A percentile compares a stretch with the other conserved stretches of the same genome.
Conservation (phyloP, 306 rosid genomes). For the Dalbergia oliveri region DNA sequence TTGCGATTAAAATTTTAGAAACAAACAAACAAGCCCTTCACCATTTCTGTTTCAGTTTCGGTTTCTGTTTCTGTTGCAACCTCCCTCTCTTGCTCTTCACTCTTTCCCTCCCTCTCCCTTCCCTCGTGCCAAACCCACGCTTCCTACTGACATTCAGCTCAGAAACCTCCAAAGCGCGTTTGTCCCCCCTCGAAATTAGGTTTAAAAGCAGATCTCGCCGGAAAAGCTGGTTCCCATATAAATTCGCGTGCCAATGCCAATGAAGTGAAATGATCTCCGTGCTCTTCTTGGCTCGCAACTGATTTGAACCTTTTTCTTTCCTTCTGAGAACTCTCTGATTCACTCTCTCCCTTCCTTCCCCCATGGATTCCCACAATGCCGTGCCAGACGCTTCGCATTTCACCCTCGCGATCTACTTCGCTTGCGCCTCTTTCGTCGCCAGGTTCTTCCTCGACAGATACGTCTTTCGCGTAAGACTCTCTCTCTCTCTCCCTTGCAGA, state of each 20-base stretch:
- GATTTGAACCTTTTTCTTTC: constrained; percentile 40
- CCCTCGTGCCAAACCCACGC: constrained; percentile 8
- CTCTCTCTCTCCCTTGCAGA: neutral
- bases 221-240: constrained; percentile 16
- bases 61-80: constrained; percentile 41
- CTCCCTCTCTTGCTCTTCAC: neutral
- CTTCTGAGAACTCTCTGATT: constrained; percentile 8
- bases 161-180: neutral
- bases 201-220: constrained; percentile 45
- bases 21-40: constrained; percentile 23
- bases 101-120: constrained; percentile 21
- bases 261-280: constrained; percentile 40
- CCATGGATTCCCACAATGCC: constrained; percentile 64
- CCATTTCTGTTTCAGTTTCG: neutral
- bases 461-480: constrained; percentile 78
- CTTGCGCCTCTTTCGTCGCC: constrained; percentile 58
- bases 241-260: neutral
- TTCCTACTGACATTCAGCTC: constrained; percentile 3
- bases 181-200: constrained; percentile 27
- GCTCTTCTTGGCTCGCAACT: neutral
- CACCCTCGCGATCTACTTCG: constrained; percentile 68
- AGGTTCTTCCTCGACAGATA: constrained; percentile 75
- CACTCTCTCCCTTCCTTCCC: neutral
- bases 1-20: neutral
- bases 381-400: constrained; percentile 65